Conservation (phyloP, 352 stramenopile species). For the Globisporangium ultimum region DNA sequence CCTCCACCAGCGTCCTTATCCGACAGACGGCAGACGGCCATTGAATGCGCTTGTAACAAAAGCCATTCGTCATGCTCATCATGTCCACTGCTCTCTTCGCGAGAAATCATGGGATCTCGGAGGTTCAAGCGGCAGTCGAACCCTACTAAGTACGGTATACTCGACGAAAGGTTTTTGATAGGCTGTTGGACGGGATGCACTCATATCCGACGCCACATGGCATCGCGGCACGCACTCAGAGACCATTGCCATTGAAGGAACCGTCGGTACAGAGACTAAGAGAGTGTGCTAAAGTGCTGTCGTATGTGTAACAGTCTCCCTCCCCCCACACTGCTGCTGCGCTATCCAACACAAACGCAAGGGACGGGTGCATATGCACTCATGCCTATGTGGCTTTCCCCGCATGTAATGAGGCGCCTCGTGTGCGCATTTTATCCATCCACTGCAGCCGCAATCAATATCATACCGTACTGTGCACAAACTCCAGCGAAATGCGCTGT, state of each 20-base stretch:
- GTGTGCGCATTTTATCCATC: neutral
- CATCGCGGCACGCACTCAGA: neutral
- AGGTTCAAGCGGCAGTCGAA: neutral
- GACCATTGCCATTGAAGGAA: neutral
- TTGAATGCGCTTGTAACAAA: too few species aligned
- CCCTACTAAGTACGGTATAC: neutral
- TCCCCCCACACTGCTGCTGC: too few species aligned
- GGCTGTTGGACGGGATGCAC: neutral
- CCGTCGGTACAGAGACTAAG: neutral
- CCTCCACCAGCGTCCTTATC: too few species aligned
- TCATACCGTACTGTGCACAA: neutral
- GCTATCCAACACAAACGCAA: too few species aligned
- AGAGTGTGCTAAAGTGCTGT: too few species aligned
- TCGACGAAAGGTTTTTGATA: neutral
- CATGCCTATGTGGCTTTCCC: too few species aligned
- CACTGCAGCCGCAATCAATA: neutral
- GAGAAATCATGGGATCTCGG: too few species aligned
- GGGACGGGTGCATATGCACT: too few species aligned
- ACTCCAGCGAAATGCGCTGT: neutral
- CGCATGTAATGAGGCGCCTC: neutral
- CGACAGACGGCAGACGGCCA: too few species aligned
- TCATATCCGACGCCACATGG: slow-evolving; percentile 10
- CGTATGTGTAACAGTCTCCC: too few species aligned
- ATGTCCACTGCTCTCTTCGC: too few species aligned
- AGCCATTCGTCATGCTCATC: too few species aligned